Percentiles rank a stretch among this genome's conserved stretches.
phyloP scores from a whole-genome alignment of 192 early-diverging fungal species.

The Coemansia sp. region DNA sequence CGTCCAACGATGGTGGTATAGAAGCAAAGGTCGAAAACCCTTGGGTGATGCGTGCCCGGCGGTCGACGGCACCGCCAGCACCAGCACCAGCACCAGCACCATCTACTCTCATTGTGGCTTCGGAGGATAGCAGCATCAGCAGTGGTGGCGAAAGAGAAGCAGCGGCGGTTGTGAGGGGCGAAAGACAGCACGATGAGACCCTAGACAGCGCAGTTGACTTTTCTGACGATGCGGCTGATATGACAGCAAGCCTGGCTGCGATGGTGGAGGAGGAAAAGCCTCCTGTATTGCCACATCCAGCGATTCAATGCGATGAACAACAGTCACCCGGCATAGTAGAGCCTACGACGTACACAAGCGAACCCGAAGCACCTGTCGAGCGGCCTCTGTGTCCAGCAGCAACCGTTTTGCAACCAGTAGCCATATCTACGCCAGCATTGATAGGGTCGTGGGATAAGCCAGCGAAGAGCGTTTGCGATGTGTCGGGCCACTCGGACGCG shows the following conservation, averaged over 20 bases:
- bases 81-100: constrained; percentile 7
- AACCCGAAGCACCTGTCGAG: background rate
- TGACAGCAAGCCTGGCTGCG: background rate
- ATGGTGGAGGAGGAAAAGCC: background rate
- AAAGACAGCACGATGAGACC: constrained; percentile 19
- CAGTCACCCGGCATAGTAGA: background rate
- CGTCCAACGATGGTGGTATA: background rate
- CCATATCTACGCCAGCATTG: background rate
- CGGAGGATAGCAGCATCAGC: background rate
- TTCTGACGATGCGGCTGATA: constrained; percentile 11
- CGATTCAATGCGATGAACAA: background rate
- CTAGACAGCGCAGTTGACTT: constrained; percentile 27
- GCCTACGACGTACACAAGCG: background rate
- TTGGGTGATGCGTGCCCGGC: constrained; percentile 4
- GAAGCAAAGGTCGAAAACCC: constrained; percentile 3
- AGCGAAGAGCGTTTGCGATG: constrained; percentile 3
- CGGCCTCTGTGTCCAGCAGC: background rate
- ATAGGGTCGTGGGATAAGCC: constrained; percentile 17
- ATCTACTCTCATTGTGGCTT: background rate
- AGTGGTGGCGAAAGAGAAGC: background rate
- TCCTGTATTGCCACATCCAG: background rate
- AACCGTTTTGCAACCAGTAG: background rate
- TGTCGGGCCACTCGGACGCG: background rate
- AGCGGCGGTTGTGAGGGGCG: background rate
- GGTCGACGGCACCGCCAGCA: constrained; percentile 12